A percentile compares a stretch with the other conserved stretches of the same genome.
Evolutionary conservation across 1,284 basidiomycete species (phyloP).

Genomic region (Caloboletus firmus): DNA sequence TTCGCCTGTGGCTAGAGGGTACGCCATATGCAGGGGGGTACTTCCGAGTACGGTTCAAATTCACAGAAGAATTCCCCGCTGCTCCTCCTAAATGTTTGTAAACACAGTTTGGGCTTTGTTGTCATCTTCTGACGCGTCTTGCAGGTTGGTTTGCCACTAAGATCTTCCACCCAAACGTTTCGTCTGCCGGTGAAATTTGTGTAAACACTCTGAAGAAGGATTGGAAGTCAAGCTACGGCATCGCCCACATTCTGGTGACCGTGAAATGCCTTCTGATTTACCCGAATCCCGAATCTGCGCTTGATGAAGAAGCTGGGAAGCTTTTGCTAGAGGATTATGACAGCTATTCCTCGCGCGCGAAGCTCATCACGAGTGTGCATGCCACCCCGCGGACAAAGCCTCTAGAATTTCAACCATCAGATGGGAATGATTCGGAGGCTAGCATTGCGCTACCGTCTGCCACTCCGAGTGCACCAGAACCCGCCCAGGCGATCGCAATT

Average conservation of each 20-base stretch:
- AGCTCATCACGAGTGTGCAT: constrained; percentile 83
- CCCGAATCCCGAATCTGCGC: constrained; percentile 92
- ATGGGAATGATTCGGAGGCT: constrained; percentile 25
- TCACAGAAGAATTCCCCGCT: constrained; percentile 87
- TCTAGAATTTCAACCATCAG: constrained; percentile 60
- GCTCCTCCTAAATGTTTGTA: constrained; percentile 87
- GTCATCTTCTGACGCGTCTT: constrained; percentile 8
- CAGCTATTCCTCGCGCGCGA: constrained; percentile 79
- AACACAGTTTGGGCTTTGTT: background rate
- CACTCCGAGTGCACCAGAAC: constrained; percentile 24
- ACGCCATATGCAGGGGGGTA: constrained; percentile 93
- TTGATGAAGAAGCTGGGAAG: constrained; percentile 94
- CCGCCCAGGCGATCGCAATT: constrained; percentile 28
- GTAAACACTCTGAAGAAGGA: constrained; percentile 98
- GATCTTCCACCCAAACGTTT: constrained; percentile 97
- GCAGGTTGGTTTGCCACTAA: constrained; percentile 87
- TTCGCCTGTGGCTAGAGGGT: constrained; percentile 53
- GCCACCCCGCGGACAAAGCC: constrained; percentile 72
- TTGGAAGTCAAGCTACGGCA: constrained; percentile 91
- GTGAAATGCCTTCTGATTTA: constrained; percentile 95
- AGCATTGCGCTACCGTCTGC: constrained; percentile 17
- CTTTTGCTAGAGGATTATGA: constrained; percentile 87
- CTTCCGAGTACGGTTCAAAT: constrained; percentile 85
- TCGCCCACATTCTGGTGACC: constrained; percentile 86
- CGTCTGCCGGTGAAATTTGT: constrained; percentile 88